Conservation (phyloP, 768 basidiomycete species). For the Amanita subjunquillea region DNA sequence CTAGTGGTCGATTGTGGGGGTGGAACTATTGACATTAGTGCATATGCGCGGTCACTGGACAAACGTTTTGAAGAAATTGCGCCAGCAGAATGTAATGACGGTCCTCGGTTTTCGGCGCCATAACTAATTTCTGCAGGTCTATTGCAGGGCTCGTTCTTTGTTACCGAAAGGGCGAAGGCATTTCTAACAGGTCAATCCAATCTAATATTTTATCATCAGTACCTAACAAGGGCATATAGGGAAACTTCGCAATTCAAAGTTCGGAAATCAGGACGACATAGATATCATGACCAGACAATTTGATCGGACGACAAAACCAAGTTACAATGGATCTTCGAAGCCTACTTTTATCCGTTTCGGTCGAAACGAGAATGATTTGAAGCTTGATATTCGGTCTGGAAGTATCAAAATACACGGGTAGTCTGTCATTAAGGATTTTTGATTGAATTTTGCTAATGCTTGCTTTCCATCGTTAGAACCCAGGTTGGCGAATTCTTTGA, state of each 20-base stretch:
- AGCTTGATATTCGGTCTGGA: slow-evolving; percentile 32
- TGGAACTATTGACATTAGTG: slow-evolving; percentile 5
- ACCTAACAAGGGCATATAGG: not conserved
- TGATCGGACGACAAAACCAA: slow-evolving; percentile 35
- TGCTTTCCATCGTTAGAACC: not conserved
- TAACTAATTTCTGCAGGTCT: slow-evolving; percentile 14
- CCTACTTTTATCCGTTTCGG: slow-evolving; percentile 39
- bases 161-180: not conserved
- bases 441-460: too few relatives aligned
- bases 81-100: not conserved
- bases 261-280: not conserved
- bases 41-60: not conserved
- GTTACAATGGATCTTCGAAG: slow-evolving; percentile 22
- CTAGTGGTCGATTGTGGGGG: slow-evolving; percentile 3
- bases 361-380: slow-evolving; percentile 26
- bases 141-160: slow-evolving; percentile 4
- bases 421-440: not conserved
- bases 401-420: slow-evolving; percentile 13
- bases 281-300: slow-evolving; percentile 18
- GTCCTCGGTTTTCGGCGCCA: slow-evolving; percentile 19
- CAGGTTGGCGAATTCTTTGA: not conserved
- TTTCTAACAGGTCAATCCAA: not conserved
- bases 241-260: not conserved
- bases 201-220: not conserved
- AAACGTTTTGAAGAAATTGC: not conserved